Evolutionary conservation across 83 land plant species (phyloP), one percentile per base, ranked within the genome.

Genomic region (Isoetes engelmannii): DNA sequence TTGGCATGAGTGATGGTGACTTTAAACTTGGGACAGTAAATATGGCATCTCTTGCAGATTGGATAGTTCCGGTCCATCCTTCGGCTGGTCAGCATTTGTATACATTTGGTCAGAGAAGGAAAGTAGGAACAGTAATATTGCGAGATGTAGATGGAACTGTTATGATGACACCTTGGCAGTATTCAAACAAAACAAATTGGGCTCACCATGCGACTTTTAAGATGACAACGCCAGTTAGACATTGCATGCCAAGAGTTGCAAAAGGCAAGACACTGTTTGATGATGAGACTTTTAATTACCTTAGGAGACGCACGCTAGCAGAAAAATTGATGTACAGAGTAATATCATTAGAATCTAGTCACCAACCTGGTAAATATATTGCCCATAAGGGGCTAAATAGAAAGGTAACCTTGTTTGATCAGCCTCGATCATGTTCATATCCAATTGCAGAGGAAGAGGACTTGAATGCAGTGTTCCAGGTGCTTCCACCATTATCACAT

Each of bases 341-440:
- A 4, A 85, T 90, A 12, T 81, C 70, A 71, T 74, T 90, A 3
- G 97, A 93, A 51, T 87, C 85, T 63, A 86, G 87, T 77, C 79
- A 75, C 67, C 68, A 69, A 4, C 98, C 98, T 0, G 96, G 90
- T 42, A 75, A 68, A 76, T 70, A 78, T 9, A 45, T 93, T 28
- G 69, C 63, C n/a, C 79, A 80, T 46, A 57, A 74, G 21, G 96
- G 84, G 18, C 19, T 44, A 56, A 73, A 75, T 37, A 71, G 76
- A 15, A 62, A 58, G 17, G 73, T 90, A 7, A 45, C 72, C 18
- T 50, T 69, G n/a, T 41, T 61, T 42, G 58, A 67, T 49, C 18
- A 20, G 9, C 45, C 19, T 63, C 20, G 50, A 51, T 28, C 17
- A 57, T 10, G 7, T 7, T 19, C 60, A 12, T 7, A 10, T 12